These are phyloP conservation scores for Rhizopus sp. DNA, from an alignment of 371 early-diverging fungal genomes.

Conservation along the genomic window DNA sequence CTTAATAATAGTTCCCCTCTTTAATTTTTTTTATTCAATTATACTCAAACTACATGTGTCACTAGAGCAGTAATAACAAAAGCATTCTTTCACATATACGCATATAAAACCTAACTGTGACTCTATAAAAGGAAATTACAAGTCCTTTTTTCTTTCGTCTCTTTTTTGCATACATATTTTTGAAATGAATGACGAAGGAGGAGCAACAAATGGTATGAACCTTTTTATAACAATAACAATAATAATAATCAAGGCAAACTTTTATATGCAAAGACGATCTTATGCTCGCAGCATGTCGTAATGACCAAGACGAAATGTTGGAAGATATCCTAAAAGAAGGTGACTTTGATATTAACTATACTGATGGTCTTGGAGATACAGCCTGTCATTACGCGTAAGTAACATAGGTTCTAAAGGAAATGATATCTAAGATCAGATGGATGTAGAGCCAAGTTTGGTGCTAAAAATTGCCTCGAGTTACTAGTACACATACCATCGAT, in stretches of 20 bases:
- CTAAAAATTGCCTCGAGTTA: slow-evolving; percentile 60
- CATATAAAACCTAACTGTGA: too few species aligned
- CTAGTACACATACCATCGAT: slow-evolving; percentile 48
- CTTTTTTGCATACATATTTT: neutral
- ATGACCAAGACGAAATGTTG: slow-evolving; percentile 61
- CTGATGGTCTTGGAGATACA: slow-evolving; percentile 62
- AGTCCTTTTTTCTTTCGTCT: neutral
- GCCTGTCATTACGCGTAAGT: slow-evolving; percentile 69
- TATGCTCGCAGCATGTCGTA: slow-evolving; percentile 62
- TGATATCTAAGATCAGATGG: neutral
- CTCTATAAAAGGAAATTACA: too few species aligned
- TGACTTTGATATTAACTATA: slow-evolving; percentile 57
- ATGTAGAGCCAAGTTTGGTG: slow-evolving; percentile 58
- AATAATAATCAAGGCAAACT: neutral
- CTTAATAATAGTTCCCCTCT: too few species aligned
- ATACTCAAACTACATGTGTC: too few species aligned
- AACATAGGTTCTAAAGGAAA: neutral
- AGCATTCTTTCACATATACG: neutral
- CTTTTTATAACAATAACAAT: neutral
- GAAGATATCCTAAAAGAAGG: slow-evolving; percentile 42
- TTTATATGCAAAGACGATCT: slow-evolving; percentile 45
- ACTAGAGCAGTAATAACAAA: neutral
- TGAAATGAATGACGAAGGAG: neutral
- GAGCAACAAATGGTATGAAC: slow-evolving; percentile 13
- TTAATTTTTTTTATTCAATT: too few species aligned